Conservation (phyloP, 1,139 yeast species). For the Kazachstania sp. region DNA sequence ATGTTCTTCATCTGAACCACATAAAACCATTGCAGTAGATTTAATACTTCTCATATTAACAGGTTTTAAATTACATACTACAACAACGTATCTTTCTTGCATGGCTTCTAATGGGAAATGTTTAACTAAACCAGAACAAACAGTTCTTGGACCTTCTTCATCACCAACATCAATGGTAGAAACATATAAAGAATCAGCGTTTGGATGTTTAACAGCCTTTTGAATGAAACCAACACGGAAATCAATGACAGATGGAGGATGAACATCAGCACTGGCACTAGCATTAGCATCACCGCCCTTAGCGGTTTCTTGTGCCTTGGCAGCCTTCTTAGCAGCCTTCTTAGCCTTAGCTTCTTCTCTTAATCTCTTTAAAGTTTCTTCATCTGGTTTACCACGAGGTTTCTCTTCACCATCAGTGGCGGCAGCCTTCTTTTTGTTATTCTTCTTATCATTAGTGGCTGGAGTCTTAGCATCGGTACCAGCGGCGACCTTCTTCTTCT, state of each 20-base stretch:
- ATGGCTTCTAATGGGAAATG: slow-evolving; percentile 70
- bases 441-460: slow-evolving; percentile 30
- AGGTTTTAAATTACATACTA: slow-evolving; percentile 83
- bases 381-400: slow-evolving; percentile 43
- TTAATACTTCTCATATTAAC: slow-evolving; percentile 92
- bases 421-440: slow-evolving; percentile 33
- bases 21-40: slow-evolving; percentile 92
- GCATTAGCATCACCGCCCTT: slow-evolving; percentile 43
- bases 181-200: slow-evolving; percentile 92
- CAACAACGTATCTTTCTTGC: slow-evolving; percentile 75
- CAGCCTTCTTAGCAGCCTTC: slow-evolving; percentile 70
- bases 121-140: slow-evolving; percentile 88
- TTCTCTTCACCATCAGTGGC: slow-evolving; percentile 24
- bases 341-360: slow-evolving; percentile 63
- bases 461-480: slow-evolving; percentile 23
- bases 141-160: slow-evolving; percentile 93
- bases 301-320: slow-evolving; percentile 43
- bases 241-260: slow-evolving; percentile 79
- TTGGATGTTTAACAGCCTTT: slow-evolving; percentile 94
- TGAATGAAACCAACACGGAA: slow-evolving; percentile 94
- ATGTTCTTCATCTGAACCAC: slow-evolving; percentile 62
- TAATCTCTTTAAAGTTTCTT: slow-evolving; percentile 53
- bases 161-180: slow-evolving; percentile 97
- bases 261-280: slow-evolving; percentile 51
- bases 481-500: slow-evolving; percentile 42